Evolutionary conservation across 805 yeast species (phyloP), one percentile per base, ranked within the genome.

Genomic region (Soucietia sequanensis): DNA sequence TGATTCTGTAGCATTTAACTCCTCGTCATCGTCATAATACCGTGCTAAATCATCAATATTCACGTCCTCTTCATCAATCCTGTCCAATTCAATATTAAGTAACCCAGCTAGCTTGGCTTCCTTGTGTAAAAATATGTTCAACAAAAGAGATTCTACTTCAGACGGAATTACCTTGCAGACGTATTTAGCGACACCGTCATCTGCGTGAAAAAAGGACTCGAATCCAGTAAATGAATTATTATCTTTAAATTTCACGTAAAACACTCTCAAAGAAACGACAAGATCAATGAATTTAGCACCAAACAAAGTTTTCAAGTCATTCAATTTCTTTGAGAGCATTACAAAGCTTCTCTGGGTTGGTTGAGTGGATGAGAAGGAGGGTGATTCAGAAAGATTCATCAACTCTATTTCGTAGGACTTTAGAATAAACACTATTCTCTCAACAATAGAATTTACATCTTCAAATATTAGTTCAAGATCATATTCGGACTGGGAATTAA

Each of bases 11-110:
- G 21, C 20, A 10, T 33, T 33, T 10, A 26, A 23, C 9, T 30
- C 39, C 2, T 30, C 32, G n/a, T 25, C 31, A 8, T 35, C 39
- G 5, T 34, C 39, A n/a, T 45, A 50, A n/a, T n/a, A n/a, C n/a
- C n/a, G n/a, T 20, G 25, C 30, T 15, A 34, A 39, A 14, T 60
- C 66, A 6, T 53, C 64, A 25, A 52, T 59, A 34, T 68, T 62
- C 12, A 71, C 76, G 41, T 62, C 80, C 48, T 80, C 85, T 14
- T 67, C 62, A 22, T 68, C 80, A 15, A 60, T 62, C 45, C 83
- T 65, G 27, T 76, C 81, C 34, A 80, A 50, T 9, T 68, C 61
- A 2, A 64, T 48, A 0, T 54, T 48, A n/a, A 58, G 30, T 1
- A 54, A 23, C 28, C 52, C 58, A 0, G 79, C 78, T 9, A 66